Base-by-base conservation (phyloP, 805 yeast species). In the Myxozyma monticola region DNA sequence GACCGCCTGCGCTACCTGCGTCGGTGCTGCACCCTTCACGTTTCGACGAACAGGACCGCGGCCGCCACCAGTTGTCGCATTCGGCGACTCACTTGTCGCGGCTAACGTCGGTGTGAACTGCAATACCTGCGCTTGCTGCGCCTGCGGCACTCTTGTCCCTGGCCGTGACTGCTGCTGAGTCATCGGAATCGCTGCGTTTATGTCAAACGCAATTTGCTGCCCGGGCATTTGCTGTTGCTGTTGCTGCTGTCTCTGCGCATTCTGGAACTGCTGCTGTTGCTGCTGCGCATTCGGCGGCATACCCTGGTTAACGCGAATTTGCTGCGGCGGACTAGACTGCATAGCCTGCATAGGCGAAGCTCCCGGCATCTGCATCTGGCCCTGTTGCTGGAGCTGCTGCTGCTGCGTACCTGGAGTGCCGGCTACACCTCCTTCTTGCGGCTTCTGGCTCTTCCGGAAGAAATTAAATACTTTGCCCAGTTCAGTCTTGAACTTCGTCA, bases 401-500 rank as follows among this genome's bases (percentile, higher is more conserved):
- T 46, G 51, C 37, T 29, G 45, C 15, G 24, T 5, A 2, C 38
- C 33, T 22, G 25, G 42, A 9, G 15, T n/a, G 24, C 21, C 25
- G 2, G 15, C 37, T 15, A n/a, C 28, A 10, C 42, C 30, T 1
- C 46, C 46, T 3, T 43, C 42, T 24, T 17, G 44, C 15, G 31
- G 34, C 29, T 31, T 33, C 36, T 47, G 56, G 4, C 22, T 43
- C 14, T 41, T 36, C 15, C 59, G 49, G 31, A 54, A 37, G 10
- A 47, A 42, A 25, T 43, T 48, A 38, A 54, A 54, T 4, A 51
- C 46, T 25, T 44, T 47, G 37, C 50, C 37, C 14, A 54, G 39
- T 33, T 54, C 59, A 15, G 31, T 30, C 41, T 42, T 45, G 28
- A 51, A 54, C 26, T 43, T 41, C 44, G 29, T 24, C 25, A 51